Conservation (phyloP, 805 yeast genomes). For the Tetrapisispora namnaoensis region DNA sequence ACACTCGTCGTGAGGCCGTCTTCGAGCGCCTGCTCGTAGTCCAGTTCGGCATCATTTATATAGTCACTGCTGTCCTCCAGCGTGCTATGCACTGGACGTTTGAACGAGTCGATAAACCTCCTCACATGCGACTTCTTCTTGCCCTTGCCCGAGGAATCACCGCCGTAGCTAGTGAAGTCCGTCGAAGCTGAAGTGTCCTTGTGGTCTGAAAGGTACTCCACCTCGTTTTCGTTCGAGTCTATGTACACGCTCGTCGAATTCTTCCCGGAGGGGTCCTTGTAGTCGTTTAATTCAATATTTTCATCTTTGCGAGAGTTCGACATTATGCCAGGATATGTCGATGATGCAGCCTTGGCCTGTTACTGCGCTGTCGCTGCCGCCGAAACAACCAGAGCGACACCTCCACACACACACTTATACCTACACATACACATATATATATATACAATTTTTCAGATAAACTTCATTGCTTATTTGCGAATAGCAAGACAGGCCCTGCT, state of each 20-base stretch:
- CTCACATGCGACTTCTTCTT: conserved; percentile 2
- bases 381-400: no score
- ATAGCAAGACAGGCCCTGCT: no score
- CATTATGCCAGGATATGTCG: not conserved
- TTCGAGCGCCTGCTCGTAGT: not conserved
- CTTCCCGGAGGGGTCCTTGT: not conserved
- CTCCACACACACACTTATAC: no score
- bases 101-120: conserved; percentile 15
- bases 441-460: no score
- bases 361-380: no score
- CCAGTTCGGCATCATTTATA: conserved; percentile 1
- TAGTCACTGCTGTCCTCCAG: not conserved
- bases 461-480: no score
- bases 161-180: not conserved
- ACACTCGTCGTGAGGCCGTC: conserved; percentile 1
- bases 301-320: not conserved
- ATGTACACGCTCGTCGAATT: not conserved
- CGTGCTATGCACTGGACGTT: not conserved
- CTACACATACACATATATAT: no score
- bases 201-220: conserved; percentile 2
- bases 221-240: conserved; percentile 3
- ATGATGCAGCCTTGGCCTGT: no score
- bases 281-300: not conserved
- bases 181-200: not conserved
- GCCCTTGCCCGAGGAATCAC: not conserved